Base-by-base conservation (phyloP, 2,329 filamentous ascomycete genomes). In the Penicillium sp. region DNA sequence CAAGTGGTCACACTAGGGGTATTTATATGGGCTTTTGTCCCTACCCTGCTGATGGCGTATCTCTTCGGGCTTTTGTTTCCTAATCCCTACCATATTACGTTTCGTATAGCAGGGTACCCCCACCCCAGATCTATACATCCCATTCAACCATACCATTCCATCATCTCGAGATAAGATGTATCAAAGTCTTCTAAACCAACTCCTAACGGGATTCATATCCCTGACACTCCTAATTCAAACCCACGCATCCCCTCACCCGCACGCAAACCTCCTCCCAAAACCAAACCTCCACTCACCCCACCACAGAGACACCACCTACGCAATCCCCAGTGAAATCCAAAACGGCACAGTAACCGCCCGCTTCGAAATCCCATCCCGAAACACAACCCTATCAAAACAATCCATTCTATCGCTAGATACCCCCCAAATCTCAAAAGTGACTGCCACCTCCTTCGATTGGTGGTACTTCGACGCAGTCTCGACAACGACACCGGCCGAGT, bases 391-490 rank as follows among this genome's bases (percentile, higher is more conserved):
- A 2, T 20, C 37, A 15, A 15, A 11, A 8, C 51, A 6, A 37
- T 44, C 6, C 23, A 61, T 6, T 57, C 61, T 6, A 58, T 4
- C 49, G 9, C 57, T 72, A 5, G 67, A 71, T 47, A 45, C 59
- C 23, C 70, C 71, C 0, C 67, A 69, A 44, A 26, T 72, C 7
- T 47, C 54, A 31, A 43, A 37, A 11, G 59, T 72, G 47, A 73
- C 72, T 47, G 18, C 50, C 29, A 62, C 68, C 25, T 66, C 66
- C 18, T 74, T 70, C 44, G 70, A 73, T 60, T 76, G 73, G 73
- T 77, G 74, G 75, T 75, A 74, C 55, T 76, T 76, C 43, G 73
- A 77, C 54, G 71, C 62, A 20, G 64, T 77, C 11, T 65, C 73
- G 1, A 46, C 57, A 2, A 58, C 59, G 7, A 61, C 67, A 44